Evolutionary conservation across 306 rosid genomes (phyloP).

Genomic region (Arachis hypogaea): DNA sequence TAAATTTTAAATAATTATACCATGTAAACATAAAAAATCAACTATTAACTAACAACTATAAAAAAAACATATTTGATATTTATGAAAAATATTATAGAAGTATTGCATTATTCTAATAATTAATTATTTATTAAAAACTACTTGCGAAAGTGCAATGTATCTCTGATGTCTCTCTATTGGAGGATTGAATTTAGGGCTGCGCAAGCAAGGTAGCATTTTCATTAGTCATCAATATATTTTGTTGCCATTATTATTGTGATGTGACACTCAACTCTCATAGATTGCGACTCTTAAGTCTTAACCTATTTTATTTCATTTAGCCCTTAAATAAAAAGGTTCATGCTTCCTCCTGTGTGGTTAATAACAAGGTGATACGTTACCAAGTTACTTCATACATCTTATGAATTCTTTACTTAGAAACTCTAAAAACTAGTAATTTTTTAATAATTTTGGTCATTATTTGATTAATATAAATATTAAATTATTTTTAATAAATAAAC

Average conservation of each 20-base stretch:
- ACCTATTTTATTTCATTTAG: constrained; percentile 12
- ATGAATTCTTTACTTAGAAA: neutral
- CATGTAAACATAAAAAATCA: no score
- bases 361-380: neutral
- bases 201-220: constrained; percentile 13
- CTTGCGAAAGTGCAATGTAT: neutral
- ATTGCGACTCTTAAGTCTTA: neutral
- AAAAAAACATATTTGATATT: no score
- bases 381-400: neutral
- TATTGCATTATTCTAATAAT: no score
- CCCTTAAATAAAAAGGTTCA: neutral
- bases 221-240: constrained; percentile 28
- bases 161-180: neutral
- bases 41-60: no score
- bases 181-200: neutral
- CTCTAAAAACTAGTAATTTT: no score
- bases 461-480: no score
- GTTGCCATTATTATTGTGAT: constrained; percentile 33
- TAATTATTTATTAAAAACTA: no score
- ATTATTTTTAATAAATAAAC: no score
- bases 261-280: constrained; percentile 35
- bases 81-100: no score
- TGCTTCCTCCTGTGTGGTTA: neutral
- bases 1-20: no score
- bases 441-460: no score